These are phyloP conservation scores for Alternaria triticimaculans DNA, from an alignment of 2,329 filamentous ascomycete genomes.

Conservation along the genomic window DNA sequence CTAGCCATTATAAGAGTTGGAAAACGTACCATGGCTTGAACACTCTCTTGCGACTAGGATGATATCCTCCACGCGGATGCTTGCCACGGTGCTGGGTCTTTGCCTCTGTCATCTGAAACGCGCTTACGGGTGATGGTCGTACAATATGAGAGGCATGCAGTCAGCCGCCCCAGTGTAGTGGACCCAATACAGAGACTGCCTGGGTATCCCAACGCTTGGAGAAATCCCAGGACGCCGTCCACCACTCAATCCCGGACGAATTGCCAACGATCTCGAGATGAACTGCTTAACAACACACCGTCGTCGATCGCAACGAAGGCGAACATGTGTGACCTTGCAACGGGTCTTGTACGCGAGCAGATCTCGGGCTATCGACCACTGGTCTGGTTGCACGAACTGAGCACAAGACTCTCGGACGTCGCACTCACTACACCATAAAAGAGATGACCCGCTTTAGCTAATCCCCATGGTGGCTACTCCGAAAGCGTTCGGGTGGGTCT, in stretches of 20 bases:
- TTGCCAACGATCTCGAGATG: background rate
- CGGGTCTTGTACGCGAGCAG: constrained; percentile 21
- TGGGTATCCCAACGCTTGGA: background rate
- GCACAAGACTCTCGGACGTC: constrained; percentile 40
- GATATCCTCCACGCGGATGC: constrained; percentile 21
- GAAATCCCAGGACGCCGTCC: background rate
- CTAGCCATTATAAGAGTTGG: constrained; percentile 1
- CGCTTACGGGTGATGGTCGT: constrained; percentile 18
- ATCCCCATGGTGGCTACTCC: background rate
- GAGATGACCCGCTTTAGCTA: constrained; percentile 32
- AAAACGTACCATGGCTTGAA: constrained; percentile 13
- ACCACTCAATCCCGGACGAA: background rate
- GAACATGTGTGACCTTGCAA: constrained; percentile 31
- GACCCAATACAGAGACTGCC: background rate
- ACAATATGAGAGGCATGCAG: constrained; percentile 9
- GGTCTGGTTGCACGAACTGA: constrained; percentile 32
- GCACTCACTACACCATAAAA: constrained; percentile 44
- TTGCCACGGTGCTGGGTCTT: constrained; percentile 38
- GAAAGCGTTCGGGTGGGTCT: background rate
- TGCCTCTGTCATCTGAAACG: constrained; percentile 38
- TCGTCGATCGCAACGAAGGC: constrained; percentile 8
- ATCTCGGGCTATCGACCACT: constrained; percentile 24
- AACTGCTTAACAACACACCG: background rate
- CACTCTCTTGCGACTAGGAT: constrained; percentile 1
- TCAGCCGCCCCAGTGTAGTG: constrained; percentile 4